Percentiles rank a stretch among this genome's conserved stretches.
phyloP scores from a whole-genome alignment of 306 rosid species.

The Arachis hypogaea region DNA sequence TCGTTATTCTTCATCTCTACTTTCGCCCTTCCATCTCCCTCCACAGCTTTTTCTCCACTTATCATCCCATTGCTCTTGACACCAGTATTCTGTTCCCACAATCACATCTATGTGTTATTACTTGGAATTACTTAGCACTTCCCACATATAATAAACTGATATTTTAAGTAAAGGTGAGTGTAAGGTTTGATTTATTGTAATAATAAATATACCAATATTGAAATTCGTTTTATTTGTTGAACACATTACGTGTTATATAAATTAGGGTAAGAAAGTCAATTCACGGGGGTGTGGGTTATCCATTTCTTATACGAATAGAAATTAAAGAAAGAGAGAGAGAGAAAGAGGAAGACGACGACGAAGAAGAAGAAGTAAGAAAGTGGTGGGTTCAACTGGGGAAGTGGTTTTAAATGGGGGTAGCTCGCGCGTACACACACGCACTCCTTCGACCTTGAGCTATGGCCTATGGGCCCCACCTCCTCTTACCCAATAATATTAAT shows the following conservation, averaged over 20 bases:
- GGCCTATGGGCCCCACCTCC: background rate
- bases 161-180: too few relatives aligned
- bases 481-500: too few relatives aligned
- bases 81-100: constrained; percentile 31
- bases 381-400: constrained; percentile 33
- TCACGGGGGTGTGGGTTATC: constrained; percentile 50
- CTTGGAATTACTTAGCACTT: too few relatives aligned
- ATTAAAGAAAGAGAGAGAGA: background rate
- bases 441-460: constrained; percentile 35
- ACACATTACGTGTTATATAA: too few relatives aligned
- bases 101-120: too few relatives aligned
- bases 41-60: constrained; percentile 27
- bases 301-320: background rate
- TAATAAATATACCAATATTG: too few relatives aligned
- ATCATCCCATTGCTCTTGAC: constrained; percentile 34
- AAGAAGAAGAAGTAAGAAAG: background rate
- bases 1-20: constrained; percentile 36
- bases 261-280: constrained; percentile 40
- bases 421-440: constrained; percentile 23
- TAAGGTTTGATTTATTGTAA: too few relatives aligned
- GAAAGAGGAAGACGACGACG: background rate
- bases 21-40: constrained; percentile 22
- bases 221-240: too few relatives aligned
- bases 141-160: too few relatives aligned
- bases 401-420: constrained; percentile 26